These are phyloP conservation scores for Elongisporangium undulatum DNA, from an alignment of 352 stramenopile genomes.

Conservation along the genomic window DNA sequence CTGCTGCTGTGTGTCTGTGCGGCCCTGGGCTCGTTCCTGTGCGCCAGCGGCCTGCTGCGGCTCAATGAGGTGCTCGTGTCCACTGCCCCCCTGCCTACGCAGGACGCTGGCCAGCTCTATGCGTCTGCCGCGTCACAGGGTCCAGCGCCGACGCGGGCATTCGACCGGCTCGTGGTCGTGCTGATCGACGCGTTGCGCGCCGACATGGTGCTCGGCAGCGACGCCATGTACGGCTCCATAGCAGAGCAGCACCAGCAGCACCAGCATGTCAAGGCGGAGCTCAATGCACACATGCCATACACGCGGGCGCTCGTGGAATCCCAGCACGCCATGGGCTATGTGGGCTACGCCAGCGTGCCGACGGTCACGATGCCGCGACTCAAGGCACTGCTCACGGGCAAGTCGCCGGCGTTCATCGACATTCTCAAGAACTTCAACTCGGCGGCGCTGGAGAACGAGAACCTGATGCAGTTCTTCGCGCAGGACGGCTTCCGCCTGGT, in stretches of 20 bases:
- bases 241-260: not conserved
- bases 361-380: slow-evolving; percentile 89
- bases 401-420: slow-evolving; percentile 85
- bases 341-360: slow-evolving; percentile 76
- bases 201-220: slow-evolving; percentile 82
- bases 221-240: slow-evolving; percentile 27
- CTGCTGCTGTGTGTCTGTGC: slow-evolving; percentile 33
- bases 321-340: slow-evolving; percentile 56
- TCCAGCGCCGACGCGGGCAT: slow-evolving; percentile 17
- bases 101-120: slow-evolving; percentile 2
- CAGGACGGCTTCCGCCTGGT: slow-evolving; percentile 53
- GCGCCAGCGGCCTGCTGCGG: slow-evolving; percentile 46
- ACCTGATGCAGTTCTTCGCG: slow-evolving; percentile 57
- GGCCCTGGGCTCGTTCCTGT: slow-evolving; percentile 39
- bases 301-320: slow-evolving; percentile 41
- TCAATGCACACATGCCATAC: slow-evolving; percentile 70
- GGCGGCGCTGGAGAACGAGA: slow-evolving; percentile 65
- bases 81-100: not conserved
- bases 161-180: slow-evolving; percentile 81
- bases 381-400: slow-evolving; percentile 84
- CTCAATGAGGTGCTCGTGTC: slow-evolving; percentile 49
- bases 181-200: slow-evolving; percentile 84
- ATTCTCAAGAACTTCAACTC: slow-evolving; percentile 91
- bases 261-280: slow-evolving; percentile 21
- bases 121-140: not conserved